Conservation (phyloP, 2,329 filamentous ascomycete species). For the Fusarium virguliforme region DNA sequence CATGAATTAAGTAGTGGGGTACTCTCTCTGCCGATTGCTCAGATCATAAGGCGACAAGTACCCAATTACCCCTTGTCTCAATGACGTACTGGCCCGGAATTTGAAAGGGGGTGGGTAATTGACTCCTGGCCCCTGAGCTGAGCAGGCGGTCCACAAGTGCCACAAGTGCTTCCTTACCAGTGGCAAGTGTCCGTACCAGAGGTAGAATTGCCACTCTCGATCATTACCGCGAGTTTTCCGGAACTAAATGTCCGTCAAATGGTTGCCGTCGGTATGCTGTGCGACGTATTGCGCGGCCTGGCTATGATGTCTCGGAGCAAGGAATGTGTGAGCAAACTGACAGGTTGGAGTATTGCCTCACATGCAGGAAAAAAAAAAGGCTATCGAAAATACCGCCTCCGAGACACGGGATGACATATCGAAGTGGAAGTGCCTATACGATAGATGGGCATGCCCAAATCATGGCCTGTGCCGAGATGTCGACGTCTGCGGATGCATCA, state of each 20-base stretch:
- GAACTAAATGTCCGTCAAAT: background rate
- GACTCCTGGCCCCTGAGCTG: background rate
- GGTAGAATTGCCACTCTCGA: background rate
- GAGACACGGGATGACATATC: conserved; percentile 9
- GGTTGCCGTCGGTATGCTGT: background rate
- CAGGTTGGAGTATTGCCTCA: background rate
- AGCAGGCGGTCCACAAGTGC: background rate
- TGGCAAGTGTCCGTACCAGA: background rate
- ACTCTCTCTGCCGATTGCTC: background rate
- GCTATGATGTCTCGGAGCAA: background rate
- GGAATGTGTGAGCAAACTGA: background rate
- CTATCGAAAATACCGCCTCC: background rate
- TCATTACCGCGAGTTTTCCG: background rate
- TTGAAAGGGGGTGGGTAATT: background rate
- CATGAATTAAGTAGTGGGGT: conserved; percentile 1
- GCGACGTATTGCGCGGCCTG: background rate
- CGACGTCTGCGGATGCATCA: background rate
- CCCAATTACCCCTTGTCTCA: background rate
- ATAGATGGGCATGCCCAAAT: too few relatives aligned
- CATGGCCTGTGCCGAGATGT: background rate
- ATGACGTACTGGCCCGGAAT: background rate
- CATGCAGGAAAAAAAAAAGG: background rate
- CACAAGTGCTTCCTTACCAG: background rate
- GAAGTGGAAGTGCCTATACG: background rate
- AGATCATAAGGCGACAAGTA: background rate